Evolutionary conservation across 345 rosid genomes (phyloP), one percentile per base, ranked within the genome.

Genomic region (Citropsis articulata): DNA sequence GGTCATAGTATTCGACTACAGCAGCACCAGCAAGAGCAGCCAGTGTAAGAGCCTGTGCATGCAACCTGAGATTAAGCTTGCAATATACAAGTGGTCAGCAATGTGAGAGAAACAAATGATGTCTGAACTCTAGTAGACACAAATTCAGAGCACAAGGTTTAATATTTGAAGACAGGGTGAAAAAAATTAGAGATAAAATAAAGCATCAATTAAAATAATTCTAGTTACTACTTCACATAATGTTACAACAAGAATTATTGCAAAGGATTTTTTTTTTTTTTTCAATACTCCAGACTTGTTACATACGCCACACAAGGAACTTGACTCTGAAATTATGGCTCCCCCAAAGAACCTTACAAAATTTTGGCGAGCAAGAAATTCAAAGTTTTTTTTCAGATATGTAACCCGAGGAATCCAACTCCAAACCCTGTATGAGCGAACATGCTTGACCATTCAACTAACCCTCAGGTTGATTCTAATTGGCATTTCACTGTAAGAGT

Each of bases 11-110:
- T 83, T 96, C 99, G 0, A 91, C 98, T 14, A 81, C 84, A 0
- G 97, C 99, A 79, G 97, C 98, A 71, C 99, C 99, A 38, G 92
- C 97, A 7, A 96, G 81, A 12, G 99, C 98, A 16, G 94, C 98
- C 70, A 96, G 87, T 0, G 98, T 94, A 64, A 96, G 85, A 12
- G 94, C 98, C 86, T 96, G 97, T 0, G 99, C 99, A 8, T 96
- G 97, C 79, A 96, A 83, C 97, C 99, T 94, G 89, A 59, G 27
- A 73, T 35, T 69, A 13, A 57, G 38, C 38, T 28, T 6, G 35
- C 21, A 65, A 8, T 25, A 22, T 2, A 18, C 6, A 60, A 31
- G 16, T 7, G 7, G 59, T 68, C 71, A 74, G 59, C 57, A 63
- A 33, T 0, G 9, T 33, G 0, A 14, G 48, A 4, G 4, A 31